Evolutionary conservation across 345 rosid species (phyloP), one percentile per base, ranked within the genome.

Genomic region (Mercurialis annua): DNA sequence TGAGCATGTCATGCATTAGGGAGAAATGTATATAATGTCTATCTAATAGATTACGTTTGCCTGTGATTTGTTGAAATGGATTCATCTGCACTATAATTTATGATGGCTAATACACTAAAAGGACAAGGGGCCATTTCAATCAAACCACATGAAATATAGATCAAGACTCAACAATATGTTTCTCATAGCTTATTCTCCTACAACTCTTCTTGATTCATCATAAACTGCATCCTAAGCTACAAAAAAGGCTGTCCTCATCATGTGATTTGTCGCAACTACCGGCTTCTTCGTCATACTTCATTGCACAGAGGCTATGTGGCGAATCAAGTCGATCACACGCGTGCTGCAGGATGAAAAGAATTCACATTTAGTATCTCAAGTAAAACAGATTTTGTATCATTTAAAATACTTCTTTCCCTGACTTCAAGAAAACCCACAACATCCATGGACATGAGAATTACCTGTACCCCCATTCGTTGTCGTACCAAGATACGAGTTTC

Each of bases 291-390:
- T 27, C 53, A 11, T 50, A 50, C 40, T 53, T 62, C 34, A 53
- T 27, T 58, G 16, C 55, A 50, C 51, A 29, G 73, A 71, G 59
- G 81, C 76, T 21, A 83, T 84, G 77, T 82, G 86, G n/a, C 77
- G 10, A 73, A 86, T 82, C 81, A 86, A 73, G 77, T 82, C 90
- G 15, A 80, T 48, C 18, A 84, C 88, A n/a, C 88, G 81, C 8
- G 80, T 38, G 75, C 89, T 80, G 84, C 69, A 66, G 33, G 26
- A 59, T n/a, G 42, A 9, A 18, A 40, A 7, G 34, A 48, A 21
- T 4, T 1, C 9, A 53, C 26, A 38, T 14, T n/a, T 1, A 2
- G 40, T 36, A 44, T 44, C 1, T 33, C 10, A 15, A 27, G 61
- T 2, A 0, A 12, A 27, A 10, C 52, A 26, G 9, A 10, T 14